Conservation (phyloP, 495 filamentous ascomycete genomes). For the Melanomma pulvis-pyrius region DNA sequence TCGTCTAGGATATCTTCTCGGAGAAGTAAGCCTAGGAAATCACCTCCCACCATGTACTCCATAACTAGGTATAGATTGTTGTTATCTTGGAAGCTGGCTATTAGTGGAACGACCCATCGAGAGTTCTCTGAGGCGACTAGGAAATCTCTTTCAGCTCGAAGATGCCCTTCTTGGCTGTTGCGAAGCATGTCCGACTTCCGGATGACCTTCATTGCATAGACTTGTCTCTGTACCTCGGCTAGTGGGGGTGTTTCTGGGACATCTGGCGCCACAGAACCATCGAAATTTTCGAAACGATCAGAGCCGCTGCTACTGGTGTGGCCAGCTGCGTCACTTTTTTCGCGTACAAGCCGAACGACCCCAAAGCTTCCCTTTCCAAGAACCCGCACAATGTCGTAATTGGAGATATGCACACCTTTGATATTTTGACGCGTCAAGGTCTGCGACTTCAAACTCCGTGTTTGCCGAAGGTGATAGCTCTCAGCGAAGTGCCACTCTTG, state of each 20-base stretch:
- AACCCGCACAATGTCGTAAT: constrained; percentile 80
- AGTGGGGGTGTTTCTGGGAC: background rate
- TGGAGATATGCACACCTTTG: constrained; percentile 56
- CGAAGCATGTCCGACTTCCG: constrained; percentile 88
- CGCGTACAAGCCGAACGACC: constrained; percentile 79
- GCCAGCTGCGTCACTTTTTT: constrained; percentile 50
- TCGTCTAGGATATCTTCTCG: constrained; percentile 80
- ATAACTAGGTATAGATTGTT: constrained; percentile 87
- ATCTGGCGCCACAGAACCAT: background rate
- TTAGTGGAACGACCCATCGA: constrained; percentile 83
- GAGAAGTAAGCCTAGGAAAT: constrained; percentile 84
- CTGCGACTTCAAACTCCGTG: constrained; percentile 66
- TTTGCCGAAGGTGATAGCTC: constrained; percentile 74
- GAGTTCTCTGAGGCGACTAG: constrained; percentile 81
- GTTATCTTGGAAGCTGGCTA: constrained; percentile 86
- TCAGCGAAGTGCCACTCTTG: constrained; percentile 66
- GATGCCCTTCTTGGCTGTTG: constrained; percentile 87
- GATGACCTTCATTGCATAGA: constrained; percentile 97
- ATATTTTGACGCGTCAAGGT: constrained; percentile 48
- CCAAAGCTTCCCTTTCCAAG: constrained; percentile 97
- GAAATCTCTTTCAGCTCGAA: constrained; percentile 89
- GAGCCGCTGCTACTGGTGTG: constrained; percentile 10
- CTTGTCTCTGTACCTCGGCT: constrained; percentile 50
- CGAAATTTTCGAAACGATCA: constrained; percentile 10
- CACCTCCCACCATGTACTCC: constrained; percentile 96